These are phyloP conservation scores for Amanita polypyramis DNA, from an alignment of 768 basidiomycete species.

Conservation along the genomic window DNA sequence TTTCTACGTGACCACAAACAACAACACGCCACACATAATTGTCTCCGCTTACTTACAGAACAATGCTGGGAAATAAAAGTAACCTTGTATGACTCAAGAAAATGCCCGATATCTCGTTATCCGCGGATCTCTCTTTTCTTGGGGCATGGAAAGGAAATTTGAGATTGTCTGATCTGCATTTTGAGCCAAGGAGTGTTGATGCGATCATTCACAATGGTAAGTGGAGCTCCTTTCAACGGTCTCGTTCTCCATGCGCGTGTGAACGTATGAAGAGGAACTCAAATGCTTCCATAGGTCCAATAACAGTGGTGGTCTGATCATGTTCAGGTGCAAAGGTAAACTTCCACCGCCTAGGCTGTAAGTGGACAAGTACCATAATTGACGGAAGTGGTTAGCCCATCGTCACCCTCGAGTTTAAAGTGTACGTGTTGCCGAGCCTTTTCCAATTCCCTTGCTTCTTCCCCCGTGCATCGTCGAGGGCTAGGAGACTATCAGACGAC, in stretches of 20 bases:
- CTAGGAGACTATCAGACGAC: background rate
- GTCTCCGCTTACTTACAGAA: background rate
- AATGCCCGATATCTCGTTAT: background rate
- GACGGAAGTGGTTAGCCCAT: background rate
- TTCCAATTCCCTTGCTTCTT: background rate
- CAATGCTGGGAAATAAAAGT: background rate
- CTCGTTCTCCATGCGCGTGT: too few relatives aligned
- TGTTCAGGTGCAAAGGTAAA: background rate
- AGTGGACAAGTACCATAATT: background rate
- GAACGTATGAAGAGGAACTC: background rate
- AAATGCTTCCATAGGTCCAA: background rate
- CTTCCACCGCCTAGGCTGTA: background rate
- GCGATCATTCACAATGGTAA: background rate
- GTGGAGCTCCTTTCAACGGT: too few relatives aligned
- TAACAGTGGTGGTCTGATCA: background rate
- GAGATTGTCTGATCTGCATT: background rate
- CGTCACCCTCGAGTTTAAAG: background rate
- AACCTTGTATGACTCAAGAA: background rate
- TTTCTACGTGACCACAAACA: background rate
- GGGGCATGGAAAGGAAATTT: background rate
- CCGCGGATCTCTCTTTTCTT: constrained; percentile 1
- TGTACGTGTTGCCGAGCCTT: constrained; percentile 3
- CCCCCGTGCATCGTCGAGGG: background rate
- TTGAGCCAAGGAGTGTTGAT: background rate
- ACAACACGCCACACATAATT: background rate